A percentile compares a stretch with the other conserved stretches of the same genome.
These are phyloP conservation scores for Arabidopsis lyrata DNA, from an alignment of 441 rosid genomes.

Conservation along the genomic window DNA sequence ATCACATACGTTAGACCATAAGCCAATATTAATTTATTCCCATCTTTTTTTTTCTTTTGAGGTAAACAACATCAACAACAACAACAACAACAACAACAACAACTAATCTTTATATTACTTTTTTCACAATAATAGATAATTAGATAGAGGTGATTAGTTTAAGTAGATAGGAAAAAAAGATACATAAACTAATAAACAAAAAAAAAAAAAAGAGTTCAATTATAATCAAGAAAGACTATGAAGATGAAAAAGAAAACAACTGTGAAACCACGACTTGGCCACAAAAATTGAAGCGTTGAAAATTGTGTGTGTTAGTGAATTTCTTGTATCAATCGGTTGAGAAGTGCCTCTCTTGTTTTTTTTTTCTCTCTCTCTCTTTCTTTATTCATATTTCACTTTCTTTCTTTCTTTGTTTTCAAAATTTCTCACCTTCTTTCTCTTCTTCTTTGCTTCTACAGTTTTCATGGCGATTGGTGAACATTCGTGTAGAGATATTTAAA, in stretches of 20 bases:
- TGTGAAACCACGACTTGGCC: constrained; percentile 44
- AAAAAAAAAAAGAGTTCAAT: background rate
- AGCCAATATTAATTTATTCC: constrained; percentile 16
- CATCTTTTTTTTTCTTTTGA: constrained; percentile 24
- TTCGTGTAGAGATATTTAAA: background rate
- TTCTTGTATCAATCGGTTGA: constrained; percentile 60
- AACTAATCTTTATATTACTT: constrained; percentile 18
- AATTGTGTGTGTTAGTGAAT: constrained; percentile 50
- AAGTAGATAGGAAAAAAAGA: constrained; percentile 41
- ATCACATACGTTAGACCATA: constrained; percentile 42
- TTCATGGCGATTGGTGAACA: constrained; percentile 35
- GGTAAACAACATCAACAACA: constrained; percentile 35
- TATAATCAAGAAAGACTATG: constrained; percentile 2
- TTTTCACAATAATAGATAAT: constrained; percentile 3
- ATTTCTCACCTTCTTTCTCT: constrained; percentile 22
- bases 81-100: constrained; percentile 31
- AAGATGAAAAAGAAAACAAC: constrained; percentile 38
- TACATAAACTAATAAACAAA: background rate
- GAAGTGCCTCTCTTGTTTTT: constrained; percentile 69
- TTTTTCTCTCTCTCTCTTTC: constrained; percentile 9
- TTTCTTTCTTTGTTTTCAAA: background rate
- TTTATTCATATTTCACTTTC: constrained; percentile 29
- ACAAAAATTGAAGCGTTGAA: constrained; percentile 62
- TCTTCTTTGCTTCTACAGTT: constrained; percentile 3
- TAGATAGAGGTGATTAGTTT: constrained; percentile 42